Evolutionary conservation across 345 rosid species (phyloP).

Genomic region (Microcos paniculata): DNA sequence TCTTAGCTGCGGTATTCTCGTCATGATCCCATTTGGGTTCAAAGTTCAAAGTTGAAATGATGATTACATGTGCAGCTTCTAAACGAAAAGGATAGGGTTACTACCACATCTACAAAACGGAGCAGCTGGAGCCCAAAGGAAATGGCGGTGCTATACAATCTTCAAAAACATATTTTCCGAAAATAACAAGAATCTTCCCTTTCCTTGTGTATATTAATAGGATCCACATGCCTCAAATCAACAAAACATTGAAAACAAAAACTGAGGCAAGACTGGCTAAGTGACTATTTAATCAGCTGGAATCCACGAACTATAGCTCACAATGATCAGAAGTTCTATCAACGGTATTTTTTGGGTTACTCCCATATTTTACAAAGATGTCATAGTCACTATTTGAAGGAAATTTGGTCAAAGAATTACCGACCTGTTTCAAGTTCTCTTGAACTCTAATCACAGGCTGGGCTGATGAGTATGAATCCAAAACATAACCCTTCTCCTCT

Average conservation of each 20-base stretch:
- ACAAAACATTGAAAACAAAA: conserved; percentile 32
- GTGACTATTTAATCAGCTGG: conserved; percentile 23
- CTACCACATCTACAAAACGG: neutral
- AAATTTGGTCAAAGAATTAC: conserved; percentile 27
- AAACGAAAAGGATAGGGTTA: neutral
- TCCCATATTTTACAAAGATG: conserved; percentile 46
- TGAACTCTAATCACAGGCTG: conserved; percentile 21
- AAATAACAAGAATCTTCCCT: conserved; percentile 19
- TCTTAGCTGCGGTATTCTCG: no score
- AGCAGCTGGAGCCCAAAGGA: neutral
- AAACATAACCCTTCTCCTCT: conserved; percentile 44
- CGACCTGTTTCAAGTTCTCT: conserved; percentile 27
- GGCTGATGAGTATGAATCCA: conserved; percentile 35
- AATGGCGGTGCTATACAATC: conserved; percentile 22
- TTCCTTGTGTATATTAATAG: conserved; percentile 17
- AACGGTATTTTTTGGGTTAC: conserved; percentile 33
- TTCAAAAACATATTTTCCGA: conserved; percentile 4
- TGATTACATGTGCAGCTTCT: no score
- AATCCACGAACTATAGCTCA: conserved; percentile 26
- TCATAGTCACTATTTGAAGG: conserved; percentile 27
- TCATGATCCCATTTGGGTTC: neutral
- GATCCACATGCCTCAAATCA: conserved; percentile 31
- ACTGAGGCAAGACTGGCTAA: conserved; percentile 28
- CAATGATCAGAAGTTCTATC: conserved; percentile 42
- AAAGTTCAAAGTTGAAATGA: neutral